phyloP scores from a whole-genome alignment of 164 flowering plant species.

The Tetrastigma voinierianum region DNA sequence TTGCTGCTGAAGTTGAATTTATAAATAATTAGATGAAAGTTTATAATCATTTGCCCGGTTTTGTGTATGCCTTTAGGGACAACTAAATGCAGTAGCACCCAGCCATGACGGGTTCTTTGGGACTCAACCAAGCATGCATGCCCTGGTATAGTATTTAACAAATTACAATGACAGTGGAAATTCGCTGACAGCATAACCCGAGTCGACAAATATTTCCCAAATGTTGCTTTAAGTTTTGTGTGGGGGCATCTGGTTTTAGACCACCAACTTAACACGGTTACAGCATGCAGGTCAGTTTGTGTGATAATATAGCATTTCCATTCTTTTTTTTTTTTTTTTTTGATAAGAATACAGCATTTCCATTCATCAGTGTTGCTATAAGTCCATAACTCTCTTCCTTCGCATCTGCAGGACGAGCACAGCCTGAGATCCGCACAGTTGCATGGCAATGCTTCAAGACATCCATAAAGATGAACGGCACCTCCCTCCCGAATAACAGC shows the following conservation, averaged over 20 bases:
- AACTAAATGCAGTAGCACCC: conserved; percentile 46
- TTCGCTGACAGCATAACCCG: no score
- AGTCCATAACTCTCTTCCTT: not conserved
- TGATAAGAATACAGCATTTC: no score
- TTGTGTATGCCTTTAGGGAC: conserved; percentile 46
- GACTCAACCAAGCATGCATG: conserved; percentile 60
- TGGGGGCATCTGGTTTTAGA: conserved; percentile 57
- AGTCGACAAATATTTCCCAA: not conserved
- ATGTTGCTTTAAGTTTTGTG: conserved; percentile 8
- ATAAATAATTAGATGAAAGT: not conserved
- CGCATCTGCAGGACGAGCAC: conserved; percentile 45
- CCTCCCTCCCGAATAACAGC: no score
- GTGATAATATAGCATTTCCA: no score
- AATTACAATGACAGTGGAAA: not conserved
- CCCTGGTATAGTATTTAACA: conserved; percentile 44
- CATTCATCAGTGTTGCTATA: no score
- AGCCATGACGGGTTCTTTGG: conserved; percentile 57
- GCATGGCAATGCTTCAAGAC: conserved; percentile 41
- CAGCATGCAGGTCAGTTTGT: conserved; percentile 41
- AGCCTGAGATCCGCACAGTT: conserved; percentile 47
- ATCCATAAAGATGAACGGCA: conserved; percentile 19
- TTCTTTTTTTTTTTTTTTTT: no score
- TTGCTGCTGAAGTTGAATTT: not conserved
- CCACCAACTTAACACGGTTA: conserved; percentile 38
- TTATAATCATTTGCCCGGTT: not conserved